Conservation (phyloP, 306 rosid species). For the Medicago truncatula region MtrunA17r5.0-ANR NC_053046.1:42505501-42506000, state of each 20-base stretch:
- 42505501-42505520: neutral
- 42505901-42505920: no score
- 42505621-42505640: slow-evolving; percentile 17
- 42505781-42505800: neutral
- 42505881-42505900: no score
- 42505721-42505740: neutral
- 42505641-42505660: slow-evolving; percentile 21
- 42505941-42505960: no score
- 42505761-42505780: neutral
- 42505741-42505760: neutral
- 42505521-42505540: neutral
- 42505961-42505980: no score
- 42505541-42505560: slow-evolving; percentile 16
- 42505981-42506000: no score
- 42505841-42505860: no score
- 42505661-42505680: neutral
- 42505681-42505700: neutral
- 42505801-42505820: no score
- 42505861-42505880: no score
- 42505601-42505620: neutral
- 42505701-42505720: neutral
- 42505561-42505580: slow-evolving; percentile 2
- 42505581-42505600: neutral
- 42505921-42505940: no score
- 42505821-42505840: no score